phyloP scores from a whole-genome alignment of 805 yeast species.

The Cyberlindnera xishuangbannaensis region DNA sequence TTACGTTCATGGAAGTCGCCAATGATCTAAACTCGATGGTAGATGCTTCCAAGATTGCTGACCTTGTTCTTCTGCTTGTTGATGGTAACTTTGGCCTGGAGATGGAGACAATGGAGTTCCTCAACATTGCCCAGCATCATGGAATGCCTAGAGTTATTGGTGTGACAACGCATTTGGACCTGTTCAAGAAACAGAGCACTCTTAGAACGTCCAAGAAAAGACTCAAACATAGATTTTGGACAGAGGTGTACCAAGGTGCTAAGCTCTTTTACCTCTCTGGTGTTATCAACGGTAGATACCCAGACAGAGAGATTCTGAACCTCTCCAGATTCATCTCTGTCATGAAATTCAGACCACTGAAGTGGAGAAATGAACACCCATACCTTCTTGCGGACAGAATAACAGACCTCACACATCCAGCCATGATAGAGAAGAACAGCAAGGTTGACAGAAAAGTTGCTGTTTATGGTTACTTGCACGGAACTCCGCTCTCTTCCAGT shows the following conservation, averaged over 20 bases:
- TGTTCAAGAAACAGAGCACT: slow-evolving; percentile 85
- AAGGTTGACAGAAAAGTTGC: slow-evolving; percentile 89
- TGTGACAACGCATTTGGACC: slow-evolving; percentile 90
- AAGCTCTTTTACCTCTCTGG: slow-evolving; percentile 92
- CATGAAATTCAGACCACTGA: slow-evolving; percentile 97
- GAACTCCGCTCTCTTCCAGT: slow-evolving; percentile 69
- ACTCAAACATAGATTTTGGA: slow-evolving; percentile 94
- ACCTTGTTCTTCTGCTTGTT: slow-evolving; percentile 77
- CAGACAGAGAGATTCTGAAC: slow-evolving; percentile 92
- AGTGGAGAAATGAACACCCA: slow-evolving; percentile 99
- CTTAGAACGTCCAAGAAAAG: slow-evolving; percentile 87
- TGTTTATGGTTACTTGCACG: slow-evolving; percentile 90
- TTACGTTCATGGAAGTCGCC: slow-evolving; percentile 88
- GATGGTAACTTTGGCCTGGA: slow-evolving; percentile 98
- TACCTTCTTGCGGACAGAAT: slow-evolving; percentile 86
- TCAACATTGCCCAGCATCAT: slow-evolving; percentile 93
- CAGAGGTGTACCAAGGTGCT: slow-evolving; percentile 98
- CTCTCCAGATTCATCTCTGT: slow-evolving; percentile 89
- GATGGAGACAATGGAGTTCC: slow-evolving; percentile 99
- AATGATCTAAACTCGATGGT: slow-evolving; percentile 94
- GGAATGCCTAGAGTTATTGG: slow-evolving; percentile 98
- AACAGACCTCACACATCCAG: slow-evolving; percentile 92
- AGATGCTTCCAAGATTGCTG: slow-evolving; percentile 94
- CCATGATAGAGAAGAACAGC: slow-evolving; percentile 65
- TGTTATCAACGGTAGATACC: slow-evolving; percentile 94